phyloP scores from a whole-genome alignment of 495 filamentous ascomycete species.

The Aspergillus steynii region DNA sequence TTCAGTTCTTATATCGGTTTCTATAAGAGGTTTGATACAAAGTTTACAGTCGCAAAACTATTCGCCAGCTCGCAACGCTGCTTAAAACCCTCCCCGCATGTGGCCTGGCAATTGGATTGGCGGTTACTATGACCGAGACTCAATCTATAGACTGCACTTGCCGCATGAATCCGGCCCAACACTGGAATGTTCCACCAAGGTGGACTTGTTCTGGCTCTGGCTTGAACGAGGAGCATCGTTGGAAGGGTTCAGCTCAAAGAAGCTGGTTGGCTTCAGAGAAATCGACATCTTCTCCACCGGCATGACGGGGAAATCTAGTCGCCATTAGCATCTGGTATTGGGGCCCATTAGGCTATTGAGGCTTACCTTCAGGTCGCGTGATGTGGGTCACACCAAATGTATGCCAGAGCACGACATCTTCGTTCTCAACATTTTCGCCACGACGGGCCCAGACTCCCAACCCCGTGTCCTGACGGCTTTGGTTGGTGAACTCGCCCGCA shows the following conservation, averaged over 20 bases:
- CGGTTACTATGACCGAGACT: no score
- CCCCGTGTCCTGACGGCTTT: neutral
- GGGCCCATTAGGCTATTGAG: no score
- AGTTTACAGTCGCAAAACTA: no score
- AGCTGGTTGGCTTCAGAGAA: neutral
- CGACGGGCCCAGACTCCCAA: neutral
- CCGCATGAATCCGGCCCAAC: neutral
- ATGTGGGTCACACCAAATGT: neutral
- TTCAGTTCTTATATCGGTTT: slow-evolving; percentile 44
- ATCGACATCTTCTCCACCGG: neutral
- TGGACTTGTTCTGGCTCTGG: neutral
- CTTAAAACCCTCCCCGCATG: no score
- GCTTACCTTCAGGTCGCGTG: neutral
- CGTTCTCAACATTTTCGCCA: neutral
- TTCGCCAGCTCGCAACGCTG: no score
- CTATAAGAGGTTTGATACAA: slow-evolving; percentile 17
- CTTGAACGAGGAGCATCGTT: slow-evolving; percentile 1
- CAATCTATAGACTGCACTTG: neutral
- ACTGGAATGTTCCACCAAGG: neutral
- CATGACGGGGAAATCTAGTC: neutral
- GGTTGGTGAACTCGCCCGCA: slow-evolving; percentile 69
- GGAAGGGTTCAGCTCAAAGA: neutral
- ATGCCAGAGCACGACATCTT: neutral
- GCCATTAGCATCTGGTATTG: neutral
- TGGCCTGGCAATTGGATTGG: no score